Evolutionary conservation across 345 rosid genomes (phyloP).

Genomic region (Eucalyptus shirleyi): DNA sequence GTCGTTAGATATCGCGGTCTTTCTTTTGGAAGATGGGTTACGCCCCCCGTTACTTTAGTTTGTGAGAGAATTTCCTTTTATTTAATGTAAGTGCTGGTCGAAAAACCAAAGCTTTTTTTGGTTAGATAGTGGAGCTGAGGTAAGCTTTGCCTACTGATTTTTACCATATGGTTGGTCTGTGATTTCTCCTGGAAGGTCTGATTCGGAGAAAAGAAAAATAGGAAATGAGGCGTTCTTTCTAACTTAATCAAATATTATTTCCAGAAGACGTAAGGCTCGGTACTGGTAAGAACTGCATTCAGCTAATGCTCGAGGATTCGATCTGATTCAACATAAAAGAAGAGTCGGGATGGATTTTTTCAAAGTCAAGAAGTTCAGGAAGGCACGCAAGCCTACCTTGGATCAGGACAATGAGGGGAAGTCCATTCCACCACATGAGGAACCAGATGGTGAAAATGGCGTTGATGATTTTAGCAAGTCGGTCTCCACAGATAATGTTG

Average conservation of each 20-base stretch:
- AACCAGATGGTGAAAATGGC: slow-evolving; percentile 25
- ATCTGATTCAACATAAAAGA: not conserved
- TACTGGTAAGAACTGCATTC: not conserved
- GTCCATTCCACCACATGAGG: slow-evolving; percentile 21
- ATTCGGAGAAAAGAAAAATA: not conserved
- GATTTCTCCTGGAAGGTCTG: not conserved
- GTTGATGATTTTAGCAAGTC: slow-evolving; percentile 19
- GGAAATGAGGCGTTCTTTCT: not conserved
- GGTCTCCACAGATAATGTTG: slow-evolving; percentile 17
- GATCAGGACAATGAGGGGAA: slow-evolving; percentile 44
- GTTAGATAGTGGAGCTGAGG: not conserved
- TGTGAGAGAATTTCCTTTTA: not conserved
- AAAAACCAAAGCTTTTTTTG: not conserved
- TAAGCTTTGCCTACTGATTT: not conserved
- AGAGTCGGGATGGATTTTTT: slow-evolving; percentile 53
- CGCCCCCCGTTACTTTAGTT: not conserved
- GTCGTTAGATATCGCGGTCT: not conserved
- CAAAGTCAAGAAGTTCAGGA: slow-evolving; percentile 57
- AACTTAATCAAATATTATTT: not conserved
- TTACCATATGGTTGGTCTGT: not conserved
- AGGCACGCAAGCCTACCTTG: slow-evolving; percentile 25
- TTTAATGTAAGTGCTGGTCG: not conserved
- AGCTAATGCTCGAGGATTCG: not conserved
- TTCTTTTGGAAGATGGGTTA: not conserved
- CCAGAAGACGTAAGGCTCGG: not conserved